phyloP scores from a whole-genome alignment of 2,329 filamentous ascomycete species.

The Fusarium brevicatenulatum region DNA sequence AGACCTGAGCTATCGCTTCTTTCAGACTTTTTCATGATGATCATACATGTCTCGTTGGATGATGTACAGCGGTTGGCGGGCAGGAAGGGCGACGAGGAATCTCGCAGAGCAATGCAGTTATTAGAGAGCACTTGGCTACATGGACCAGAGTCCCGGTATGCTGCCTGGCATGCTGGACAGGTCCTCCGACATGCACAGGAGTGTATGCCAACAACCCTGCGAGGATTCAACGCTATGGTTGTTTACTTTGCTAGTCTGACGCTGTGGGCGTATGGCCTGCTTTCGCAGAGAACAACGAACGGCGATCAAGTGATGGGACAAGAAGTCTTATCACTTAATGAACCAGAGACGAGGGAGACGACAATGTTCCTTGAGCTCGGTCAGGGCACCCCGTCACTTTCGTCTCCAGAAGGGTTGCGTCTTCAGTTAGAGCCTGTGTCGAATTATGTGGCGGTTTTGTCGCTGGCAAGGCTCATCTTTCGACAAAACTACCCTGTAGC shows the following conservation, averaged over 20 bases:
- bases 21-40: constrained; percentile 43
- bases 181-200: constrained; percentile 36
- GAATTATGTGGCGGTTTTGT: constrained; percentile 24
- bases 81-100: constrained; percentile 37
- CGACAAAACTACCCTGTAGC: constrained; percentile 35
- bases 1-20: constrained; percentile 31
- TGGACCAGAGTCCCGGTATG: constrained; percentile 34
- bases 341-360: constrained; percentile 25
- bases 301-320: constrained; percentile 7
- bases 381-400: constrained; percentile 30
- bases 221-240: constrained; percentile 38
- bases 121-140: constrained; percentile 33
- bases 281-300: constrained; percentile 14
- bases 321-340: constrained; percentile 32
- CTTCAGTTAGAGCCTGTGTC: constrained; percentile 31
- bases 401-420: constrained; percentile 14
- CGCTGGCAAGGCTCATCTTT: constrained; percentile 27
- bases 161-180: constrained; percentile 41
- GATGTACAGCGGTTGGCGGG: constrained; percentile 37
- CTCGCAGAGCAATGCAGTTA: constrained; percentile 19
- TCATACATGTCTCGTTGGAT: constrained; percentile 37
- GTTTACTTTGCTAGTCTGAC: constrained; percentile 40
- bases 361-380: constrained; percentile 32
- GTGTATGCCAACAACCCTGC: constrained; percentile 31
- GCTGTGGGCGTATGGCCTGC: constrained; percentile 37